A percentile compares a stretch with the other conserved stretches of the same genome.
Evolutionary conservation across 192 early-diverging fungal species (phyloP).

Genomic region (Coemansia aciculifera): DNA sequence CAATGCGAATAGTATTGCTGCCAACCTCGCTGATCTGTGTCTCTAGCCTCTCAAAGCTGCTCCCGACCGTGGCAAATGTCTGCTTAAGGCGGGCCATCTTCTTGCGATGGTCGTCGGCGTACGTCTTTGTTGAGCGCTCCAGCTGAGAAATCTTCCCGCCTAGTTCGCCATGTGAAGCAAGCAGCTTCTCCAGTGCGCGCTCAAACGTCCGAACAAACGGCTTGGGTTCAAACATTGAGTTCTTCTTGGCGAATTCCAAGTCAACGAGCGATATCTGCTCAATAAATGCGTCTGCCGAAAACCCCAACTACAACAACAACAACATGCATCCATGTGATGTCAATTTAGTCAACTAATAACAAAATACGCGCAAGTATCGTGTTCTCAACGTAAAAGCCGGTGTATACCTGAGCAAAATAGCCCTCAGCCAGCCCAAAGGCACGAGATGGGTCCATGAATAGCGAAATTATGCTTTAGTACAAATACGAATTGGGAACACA

Average conservation of each 20-base stretch:
- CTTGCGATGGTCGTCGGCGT: conserved; percentile 72
- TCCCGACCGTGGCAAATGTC: conserved; percentile 86
- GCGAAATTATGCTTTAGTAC: neutral
- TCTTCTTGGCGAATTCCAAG: conserved; percentile 52
- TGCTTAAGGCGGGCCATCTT: conserved; percentile 76
- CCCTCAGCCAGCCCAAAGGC: conserved; percentile 50
- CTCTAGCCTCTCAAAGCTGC: conserved; percentile 86
- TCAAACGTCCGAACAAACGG: conserved; percentile 93
- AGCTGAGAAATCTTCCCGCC: conserved; percentile 82
- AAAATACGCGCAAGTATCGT: neutral
- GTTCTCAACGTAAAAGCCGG: neutral
- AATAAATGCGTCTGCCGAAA: conserved; percentile 59
- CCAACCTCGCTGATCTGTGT: conserved; percentile 87
- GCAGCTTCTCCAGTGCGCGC: conserved; percentile 78
- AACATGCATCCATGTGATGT: neutral
- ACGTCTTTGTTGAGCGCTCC: conserved; percentile 73
- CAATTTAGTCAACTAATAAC: neutral
- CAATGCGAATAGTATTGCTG: conserved; percentile 94
- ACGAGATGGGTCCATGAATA: conserved; percentile 43
- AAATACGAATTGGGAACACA: conserved; percentile 1
- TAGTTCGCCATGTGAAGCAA: conserved; percentile 70
- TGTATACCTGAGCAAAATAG: conserved; percentile 51
- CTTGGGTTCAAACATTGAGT: conserved; percentile 78
- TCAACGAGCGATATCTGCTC: conserved; percentile 59
- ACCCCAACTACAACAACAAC: conserved; percentile 45